phyloP scores from a whole-genome alignment of 108 stramenopile genomes.

The Fragilariopsis cylindrus region DNA sequence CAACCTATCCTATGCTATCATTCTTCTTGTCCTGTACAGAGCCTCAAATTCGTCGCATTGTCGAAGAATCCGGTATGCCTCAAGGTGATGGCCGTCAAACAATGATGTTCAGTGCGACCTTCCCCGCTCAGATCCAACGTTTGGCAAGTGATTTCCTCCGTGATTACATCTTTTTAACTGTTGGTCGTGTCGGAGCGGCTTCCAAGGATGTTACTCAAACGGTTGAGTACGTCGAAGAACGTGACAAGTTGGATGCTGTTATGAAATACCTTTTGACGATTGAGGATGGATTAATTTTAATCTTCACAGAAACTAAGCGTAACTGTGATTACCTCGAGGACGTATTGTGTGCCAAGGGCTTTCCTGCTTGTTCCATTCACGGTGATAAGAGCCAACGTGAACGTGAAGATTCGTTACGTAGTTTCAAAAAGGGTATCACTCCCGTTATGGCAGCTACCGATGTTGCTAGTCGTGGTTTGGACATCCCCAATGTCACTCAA shows the following conservation, averaged over 20 bases:
- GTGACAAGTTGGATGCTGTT: conserved; percentile 84
- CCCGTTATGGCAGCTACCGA: conserved; percentile 93
- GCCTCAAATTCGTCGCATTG: conserved; percentile 90
- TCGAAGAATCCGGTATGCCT: conserved; percentile 77
- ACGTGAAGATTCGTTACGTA: conserved; percentile 88
- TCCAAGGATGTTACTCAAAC: conserved; percentile 92
- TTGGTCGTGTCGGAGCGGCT: conserved; percentile 94
- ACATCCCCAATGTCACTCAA: conserved; percentile 97
- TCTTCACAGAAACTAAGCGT: conserved; percentile 98
- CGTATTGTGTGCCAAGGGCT: conserved; percentile 72
- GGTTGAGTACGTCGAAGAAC: conserved; percentile 92
- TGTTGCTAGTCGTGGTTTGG: conserved; percentile 96
- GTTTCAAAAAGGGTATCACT: conserved; percentile 78
- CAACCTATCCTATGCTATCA: background rate
- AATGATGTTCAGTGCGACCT: conserved; percentile 98
- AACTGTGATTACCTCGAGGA: conserved; percentile 94
- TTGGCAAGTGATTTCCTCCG: conserved; percentile 93
- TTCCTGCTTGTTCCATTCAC: conserved; percentile 90
- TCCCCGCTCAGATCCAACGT: conserved; percentile 92
- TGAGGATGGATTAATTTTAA: conserved; percentile 92
- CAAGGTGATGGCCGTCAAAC: conserved; percentile 86
- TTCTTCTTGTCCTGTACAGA: conserved; percentile 5
- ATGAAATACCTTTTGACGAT: conserved; percentile 87
- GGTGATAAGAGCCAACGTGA: conserved; percentile 96
- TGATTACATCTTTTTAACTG: conserved; percentile 95